Base-by-base conservation (phyloP, 495 filamentous ascomycete genomes). In the Ramalina peruviana region DNA sequence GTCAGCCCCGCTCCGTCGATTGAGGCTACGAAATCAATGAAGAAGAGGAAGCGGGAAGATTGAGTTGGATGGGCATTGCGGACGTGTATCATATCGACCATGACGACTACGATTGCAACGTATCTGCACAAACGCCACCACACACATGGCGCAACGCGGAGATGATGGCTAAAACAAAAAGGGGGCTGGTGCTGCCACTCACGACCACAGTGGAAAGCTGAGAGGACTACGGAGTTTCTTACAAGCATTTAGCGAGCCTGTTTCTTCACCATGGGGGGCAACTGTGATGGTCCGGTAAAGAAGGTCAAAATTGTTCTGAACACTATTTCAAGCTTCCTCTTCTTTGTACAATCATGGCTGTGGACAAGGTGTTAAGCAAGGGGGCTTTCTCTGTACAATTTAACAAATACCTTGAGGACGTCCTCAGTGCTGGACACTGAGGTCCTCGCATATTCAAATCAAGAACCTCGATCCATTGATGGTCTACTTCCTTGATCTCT, bases 1-100 rank as follows among this genome's bases (percentile, higher is more conserved):
- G 69, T 72, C 40, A 64, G 64, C 50, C 67, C 61, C 20, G 54
- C 62, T 17, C 63, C 68, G 23, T 65, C 69, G 16, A 58, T 60
- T 6, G 74, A 78, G 44, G 70, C 68, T 38, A 67, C 67, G 46
- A 59, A 73, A 47, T 63, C 70, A 57, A 68, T 68, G 58, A 87
- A 85, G 78, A 89, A 88, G 79, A 76, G 84, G 66, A 88, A 86
- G 79, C 78, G 85, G 50, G 73, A 75, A 38, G 68, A 67, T 26
- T 62, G 20, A 84, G 62, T 50, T 80, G 74, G 16, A 4, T 51
- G 16, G 39, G 6, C 13, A 13, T 25, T 43, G 21, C 13, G 30
- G 10, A 20, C 11, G 13, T 60, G 58, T 60, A 60, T 43, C 26
- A 60, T 60, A 60, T 53, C 52, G 27, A 50, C 53, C 23, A 60